phyloP scores from a whole-genome alignment of 495 filamentous ascomycete genomes.

The Podospora australis region DNA sequence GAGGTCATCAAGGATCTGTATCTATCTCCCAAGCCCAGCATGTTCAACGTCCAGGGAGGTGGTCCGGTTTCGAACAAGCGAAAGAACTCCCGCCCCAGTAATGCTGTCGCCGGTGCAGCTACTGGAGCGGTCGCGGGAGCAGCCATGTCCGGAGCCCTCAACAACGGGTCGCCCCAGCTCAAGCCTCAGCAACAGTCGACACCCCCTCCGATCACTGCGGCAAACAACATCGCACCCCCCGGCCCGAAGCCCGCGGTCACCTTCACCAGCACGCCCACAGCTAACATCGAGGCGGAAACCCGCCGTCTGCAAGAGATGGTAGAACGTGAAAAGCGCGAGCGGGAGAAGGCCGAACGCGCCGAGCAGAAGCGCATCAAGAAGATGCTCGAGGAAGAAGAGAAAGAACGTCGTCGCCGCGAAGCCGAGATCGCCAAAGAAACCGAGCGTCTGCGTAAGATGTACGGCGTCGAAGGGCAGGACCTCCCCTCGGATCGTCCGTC shows the following conservation, averaged over 20 bases:
- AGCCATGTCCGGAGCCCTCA: constrained; percentile 29
- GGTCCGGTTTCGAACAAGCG: constrained; percentile 22
- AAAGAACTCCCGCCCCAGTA: constrained; percentile 41
- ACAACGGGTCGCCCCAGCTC: constrained; percentile 3
- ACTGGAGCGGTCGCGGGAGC: not conserved
- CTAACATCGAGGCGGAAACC: constrained; percentile 58
- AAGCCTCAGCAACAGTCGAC: not conserved
- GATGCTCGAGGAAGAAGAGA: constrained; percentile 74
- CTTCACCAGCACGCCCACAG: constrained; percentile 44
- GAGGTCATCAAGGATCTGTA: constrained; percentile 85
- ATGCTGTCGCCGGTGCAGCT: constrained; percentile 9
- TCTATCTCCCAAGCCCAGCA: constrained; percentile 57
- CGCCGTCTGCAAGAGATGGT: constrained; percentile 53
- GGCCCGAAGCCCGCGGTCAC: constrained; percentile 10
- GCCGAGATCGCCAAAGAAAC: constrained; percentile 79
- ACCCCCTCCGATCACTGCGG: constrained; percentile 14
- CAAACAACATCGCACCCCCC: constrained; percentile 27
- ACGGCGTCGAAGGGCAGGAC: constrained; percentile 51
- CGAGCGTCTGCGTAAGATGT: constrained; percentile 65
- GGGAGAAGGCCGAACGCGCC: constrained; percentile 46
- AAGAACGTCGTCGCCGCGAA: constrained; percentile 56
- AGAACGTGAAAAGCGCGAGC: constrained; percentile 46
- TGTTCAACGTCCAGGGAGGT: constrained; percentile 68
- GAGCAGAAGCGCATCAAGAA: constrained; percentile 66
- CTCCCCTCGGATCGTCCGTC: constrained; percentile 21